Conservation (phyloP, 495 filamentous ascomycete species). For the Filosporella fistucella region DNA sequence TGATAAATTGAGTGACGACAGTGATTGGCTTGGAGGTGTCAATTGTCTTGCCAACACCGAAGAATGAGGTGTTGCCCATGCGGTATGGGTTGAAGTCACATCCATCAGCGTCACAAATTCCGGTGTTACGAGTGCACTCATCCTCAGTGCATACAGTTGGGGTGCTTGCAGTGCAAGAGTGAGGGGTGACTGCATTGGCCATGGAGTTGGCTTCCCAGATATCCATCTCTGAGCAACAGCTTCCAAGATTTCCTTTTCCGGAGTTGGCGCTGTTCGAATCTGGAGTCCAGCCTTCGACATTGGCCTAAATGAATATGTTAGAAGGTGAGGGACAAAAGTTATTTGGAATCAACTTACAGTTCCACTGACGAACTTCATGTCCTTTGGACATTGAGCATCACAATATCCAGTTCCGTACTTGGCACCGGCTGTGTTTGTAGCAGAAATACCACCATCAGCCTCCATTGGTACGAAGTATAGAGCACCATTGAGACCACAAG, state of each 20-base stretch:
- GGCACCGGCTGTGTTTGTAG: conserved; percentile 61
- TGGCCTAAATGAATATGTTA: conserved; percentile 30
- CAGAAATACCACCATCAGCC: conserved; percentile 50
- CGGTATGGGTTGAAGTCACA: conserved; percentile 71
- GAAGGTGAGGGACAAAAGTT: not conserved
- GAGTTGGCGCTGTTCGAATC: conserved; percentile 43
- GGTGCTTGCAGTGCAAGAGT: conserved; percentile 25
- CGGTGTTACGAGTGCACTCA: conserved; percentile 19
- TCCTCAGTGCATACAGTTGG: conserved; percentile 14
- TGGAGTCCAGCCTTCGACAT: conserved; percentile 47
- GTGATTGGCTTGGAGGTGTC: conserved; percentile 58
- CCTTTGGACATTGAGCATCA: conserved; percentile 66
- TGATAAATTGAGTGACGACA: conserved; percentile 67
- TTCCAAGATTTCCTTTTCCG: conserved; percentile 58
- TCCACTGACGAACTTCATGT: conserved; percentile 65
- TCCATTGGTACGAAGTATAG: conserved; percentile 67
- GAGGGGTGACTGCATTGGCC: conserved; percentile 54
- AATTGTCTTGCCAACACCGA: conserved; percentile 48
- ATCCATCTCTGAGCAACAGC: conserved; percentile 68
- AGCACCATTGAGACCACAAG: conserved; percentile 69
- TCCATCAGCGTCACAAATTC: conserved; percentile 67
- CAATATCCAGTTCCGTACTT: conserved; percentile 71
- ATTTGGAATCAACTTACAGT: conserved; percentile 27
- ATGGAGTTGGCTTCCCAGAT: conserved; percentile 64
- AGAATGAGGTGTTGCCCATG: conserved; percentile 53